Evolutionary conservation across 75 land plant genomes (phyloP).

Genomic region (Picea glauca): DNA sequence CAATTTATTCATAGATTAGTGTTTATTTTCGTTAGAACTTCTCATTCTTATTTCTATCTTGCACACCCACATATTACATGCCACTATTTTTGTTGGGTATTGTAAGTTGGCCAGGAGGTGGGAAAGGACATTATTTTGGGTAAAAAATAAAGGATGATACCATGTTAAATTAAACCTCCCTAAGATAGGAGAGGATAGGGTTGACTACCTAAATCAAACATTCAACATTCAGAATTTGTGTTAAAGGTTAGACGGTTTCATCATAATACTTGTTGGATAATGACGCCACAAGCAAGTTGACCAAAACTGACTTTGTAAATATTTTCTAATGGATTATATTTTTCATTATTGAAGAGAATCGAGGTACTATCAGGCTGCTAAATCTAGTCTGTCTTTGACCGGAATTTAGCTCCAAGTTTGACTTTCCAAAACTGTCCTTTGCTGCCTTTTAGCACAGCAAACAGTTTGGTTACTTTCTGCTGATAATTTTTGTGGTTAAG

Average conservation of each 20-base stretch:
- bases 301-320: neutral
- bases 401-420: too few species aligned
- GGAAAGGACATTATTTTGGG: neutral
- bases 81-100: neutral
- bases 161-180: neutral
- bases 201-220: neutral
- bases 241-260: neutral
- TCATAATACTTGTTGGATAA: neutral
- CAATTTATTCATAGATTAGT: neutral
- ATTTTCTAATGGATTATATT: neutral
- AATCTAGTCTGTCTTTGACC: too few species aligned
- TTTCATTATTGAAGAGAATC: neutral
- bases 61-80: neutral
- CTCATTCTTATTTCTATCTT: neutral
- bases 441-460: too few species aligned
- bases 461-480: too few species aligned
- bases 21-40: neutral
- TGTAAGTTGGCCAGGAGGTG: neutral
- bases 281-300: neutral
- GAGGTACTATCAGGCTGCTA: too few species aligned
- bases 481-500: too few species aligned
- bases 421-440: too few species aligned
- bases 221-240: neutral
- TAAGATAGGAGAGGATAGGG: neutral
- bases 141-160: neutral